Conservation (phyloP, 2,329 filamentous ascomycete species). For the Pleomassaria siparia region DNA sequence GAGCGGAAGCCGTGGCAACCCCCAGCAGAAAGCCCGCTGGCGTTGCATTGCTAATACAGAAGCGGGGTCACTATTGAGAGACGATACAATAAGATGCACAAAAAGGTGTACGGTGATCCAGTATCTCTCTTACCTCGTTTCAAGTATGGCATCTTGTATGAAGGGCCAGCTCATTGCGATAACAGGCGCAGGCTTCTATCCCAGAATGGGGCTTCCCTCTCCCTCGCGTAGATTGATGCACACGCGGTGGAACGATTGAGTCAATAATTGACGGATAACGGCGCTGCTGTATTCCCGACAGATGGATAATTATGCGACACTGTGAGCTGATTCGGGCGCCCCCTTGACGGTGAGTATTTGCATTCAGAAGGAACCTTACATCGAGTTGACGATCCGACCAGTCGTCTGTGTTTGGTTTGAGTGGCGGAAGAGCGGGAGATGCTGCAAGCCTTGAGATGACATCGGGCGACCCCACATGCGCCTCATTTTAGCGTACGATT, state of each 20-base stretch:
- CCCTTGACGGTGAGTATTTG: slow-evolving; percentile 26
- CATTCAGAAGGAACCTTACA: neutral
- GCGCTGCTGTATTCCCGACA: slow-evolving; percentile 14
- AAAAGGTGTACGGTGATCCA: neutral
- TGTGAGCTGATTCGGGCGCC: slow-evolving; percentile 28
- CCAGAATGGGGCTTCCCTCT: slow-evolving; percentile 2
- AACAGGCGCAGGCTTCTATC: slow-evolving; percentile 8
- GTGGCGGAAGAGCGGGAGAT: neutral
- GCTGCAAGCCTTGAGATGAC: neutral
- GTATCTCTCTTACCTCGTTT: neutral
- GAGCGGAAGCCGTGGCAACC: neutral
- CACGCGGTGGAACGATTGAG: slow-evolving; percentile 16
- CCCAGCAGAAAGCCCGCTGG: neutral
- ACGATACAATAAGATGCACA: slow-evolving; percentile 1
- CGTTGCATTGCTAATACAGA: no score
- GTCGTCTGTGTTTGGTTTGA: neutral
- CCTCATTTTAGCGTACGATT: slow-evolving; percentile 13
- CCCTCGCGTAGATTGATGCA: slow-evolving; percentile 6
- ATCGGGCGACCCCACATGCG: slow-evolving; percentile 2
- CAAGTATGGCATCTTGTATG: slow-evolving; percentile 8
- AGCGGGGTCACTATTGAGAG: slow-evolving; percentile 4
- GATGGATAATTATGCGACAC: slow-evolving; percentile 38
- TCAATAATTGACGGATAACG: slow-evolving; percentile 12
- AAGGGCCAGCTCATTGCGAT: slow-evolving; percentile 9
- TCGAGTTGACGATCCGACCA: neutral